Percentiles rank a stretch among this genome's conserved stretches.
Conservation (phyloP, 2,329 filamentous ascomycete species). For the Cordyceps militaris region DNA sequence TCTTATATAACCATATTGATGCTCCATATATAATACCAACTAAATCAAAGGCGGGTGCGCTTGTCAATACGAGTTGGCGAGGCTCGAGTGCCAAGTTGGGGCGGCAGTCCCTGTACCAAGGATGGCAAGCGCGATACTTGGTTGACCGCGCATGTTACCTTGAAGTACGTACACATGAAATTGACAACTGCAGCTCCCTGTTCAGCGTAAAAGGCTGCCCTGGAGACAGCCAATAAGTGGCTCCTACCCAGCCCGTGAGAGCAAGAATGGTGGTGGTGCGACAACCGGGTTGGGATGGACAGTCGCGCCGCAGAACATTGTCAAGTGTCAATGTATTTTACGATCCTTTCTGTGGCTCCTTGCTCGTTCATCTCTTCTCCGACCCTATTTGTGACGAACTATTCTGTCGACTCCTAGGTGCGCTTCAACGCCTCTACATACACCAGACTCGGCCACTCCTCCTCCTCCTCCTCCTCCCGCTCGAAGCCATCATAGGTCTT, state of each 20-base stretch:
- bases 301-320: neutral
- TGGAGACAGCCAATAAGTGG: slow-evolving; percentile 1
- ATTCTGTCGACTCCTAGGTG: neutral
- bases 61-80: neutral
- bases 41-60: no score
- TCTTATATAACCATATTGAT: no score
- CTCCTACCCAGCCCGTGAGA: slow-evolving; percentile 6
- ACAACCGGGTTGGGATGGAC: neutral
- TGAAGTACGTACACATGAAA: neutral
- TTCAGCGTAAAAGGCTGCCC: no score
- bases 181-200: neutral
- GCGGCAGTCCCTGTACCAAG: neutral
- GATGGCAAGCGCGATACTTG: neutral
- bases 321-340: neutral
- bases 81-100: neutral
- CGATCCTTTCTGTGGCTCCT: neutral
- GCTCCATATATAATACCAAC: no score
- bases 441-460: neutral
- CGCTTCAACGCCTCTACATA: neutral
- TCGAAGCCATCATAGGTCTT: neutral
- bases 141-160: neutral
- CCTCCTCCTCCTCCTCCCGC: neutral
- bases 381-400: neutral
- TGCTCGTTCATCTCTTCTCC: neutral
- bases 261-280: slow-evolving; percentile 5